Base-by-base conservation (phyloP, 2,329 filamentous ascomycete species). In the Trichoderma koningiopsis region DNA sequence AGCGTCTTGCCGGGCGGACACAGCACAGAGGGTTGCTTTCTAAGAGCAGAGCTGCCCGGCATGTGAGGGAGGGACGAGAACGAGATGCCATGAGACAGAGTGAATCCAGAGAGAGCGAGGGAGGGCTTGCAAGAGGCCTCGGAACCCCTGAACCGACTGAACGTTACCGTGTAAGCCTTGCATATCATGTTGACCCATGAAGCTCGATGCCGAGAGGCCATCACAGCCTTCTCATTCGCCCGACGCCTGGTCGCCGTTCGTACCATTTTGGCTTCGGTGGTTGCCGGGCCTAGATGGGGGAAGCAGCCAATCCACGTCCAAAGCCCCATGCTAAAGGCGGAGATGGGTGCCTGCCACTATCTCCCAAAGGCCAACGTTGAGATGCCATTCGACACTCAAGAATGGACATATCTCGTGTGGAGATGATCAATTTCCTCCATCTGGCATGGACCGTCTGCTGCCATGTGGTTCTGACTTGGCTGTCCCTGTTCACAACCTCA, bases 141-240 rank as follows among this genome's bases (percentile, higher is more conserved):
- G 47, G 59, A 65, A 43, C 69, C 69, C 69, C 69, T 70, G 69
- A 69, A 60, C 59, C 67, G 69, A 35, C 33, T 59, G 55, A 53
- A 8, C 33, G 33, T 33, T 40, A 59, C 35, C 55, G 40, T 53
- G 69, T 64, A 65, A 70, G 69, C 69, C 65, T 70, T 60, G 65
- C 69, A 65, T 57, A 43, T 58, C 47, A 67, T 70, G 59, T 68
- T 24, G 53, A 40, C 59, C 43, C 66, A 55, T 70, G 66, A 55
- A 37, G 69, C 66, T 64, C 16, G 69, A 64, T 43, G 60, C 66
- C 58, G 47, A 70, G 33, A 60, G 52, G 69, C 37, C 59, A 55
- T 69, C 52, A 35, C 37, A 33, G 69, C 60, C 59, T 64, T 70
- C 69, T 49, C 53, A 70, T 70, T 70, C 69, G 69, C 43, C 66